Evolutionary conservation across 2,329 filamentous ascomycete genomes (phyloP).

Genomic region (Fusarium sambucinum): DNA sequence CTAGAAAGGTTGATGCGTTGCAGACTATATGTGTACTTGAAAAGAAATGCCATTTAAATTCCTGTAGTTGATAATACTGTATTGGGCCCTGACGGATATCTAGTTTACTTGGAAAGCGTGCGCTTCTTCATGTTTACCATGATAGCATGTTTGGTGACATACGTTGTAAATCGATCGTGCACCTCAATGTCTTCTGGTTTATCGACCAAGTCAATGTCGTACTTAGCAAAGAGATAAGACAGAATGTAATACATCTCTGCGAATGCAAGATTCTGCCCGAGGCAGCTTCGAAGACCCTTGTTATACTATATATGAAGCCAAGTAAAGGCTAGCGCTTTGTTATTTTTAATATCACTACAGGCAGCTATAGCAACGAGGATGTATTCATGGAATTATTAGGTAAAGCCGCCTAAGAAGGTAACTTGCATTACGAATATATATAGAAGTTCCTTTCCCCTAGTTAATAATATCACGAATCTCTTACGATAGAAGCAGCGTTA

Average conservation of each 20-base stretch:
- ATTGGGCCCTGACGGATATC: not conserved
- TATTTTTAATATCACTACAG: no score
- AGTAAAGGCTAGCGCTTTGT: no score
- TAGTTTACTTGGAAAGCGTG: accelerated
- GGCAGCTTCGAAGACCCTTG: not conserved
- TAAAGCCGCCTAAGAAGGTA: no score
- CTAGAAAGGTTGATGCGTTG: not conserved
- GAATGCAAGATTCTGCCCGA: not conserved
- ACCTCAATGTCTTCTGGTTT: not conserved
- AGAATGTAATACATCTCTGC: not conserved
- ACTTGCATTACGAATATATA: no score
- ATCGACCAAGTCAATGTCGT: not conserved
- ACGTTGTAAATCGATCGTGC: not conserved
- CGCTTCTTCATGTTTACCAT: not conserved
- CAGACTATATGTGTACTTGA: no score
- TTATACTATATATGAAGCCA: no score
- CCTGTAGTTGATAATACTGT: accelerated
- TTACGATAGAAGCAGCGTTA: no score
- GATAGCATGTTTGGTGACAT: not conserved
- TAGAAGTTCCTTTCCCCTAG: no score
- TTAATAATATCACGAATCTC: no score
- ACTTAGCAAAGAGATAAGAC: not conserved
- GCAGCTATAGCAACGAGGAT: no score
- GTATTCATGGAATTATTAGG: no score
- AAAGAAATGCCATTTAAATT: accelerated